Percentiles rank a stretch among this genome's conserved stretches.
phyloP scores from a whole-genome alignment of 495 filamentous ascomycete genomes.

The Apiosordaria backusii region DNA sequence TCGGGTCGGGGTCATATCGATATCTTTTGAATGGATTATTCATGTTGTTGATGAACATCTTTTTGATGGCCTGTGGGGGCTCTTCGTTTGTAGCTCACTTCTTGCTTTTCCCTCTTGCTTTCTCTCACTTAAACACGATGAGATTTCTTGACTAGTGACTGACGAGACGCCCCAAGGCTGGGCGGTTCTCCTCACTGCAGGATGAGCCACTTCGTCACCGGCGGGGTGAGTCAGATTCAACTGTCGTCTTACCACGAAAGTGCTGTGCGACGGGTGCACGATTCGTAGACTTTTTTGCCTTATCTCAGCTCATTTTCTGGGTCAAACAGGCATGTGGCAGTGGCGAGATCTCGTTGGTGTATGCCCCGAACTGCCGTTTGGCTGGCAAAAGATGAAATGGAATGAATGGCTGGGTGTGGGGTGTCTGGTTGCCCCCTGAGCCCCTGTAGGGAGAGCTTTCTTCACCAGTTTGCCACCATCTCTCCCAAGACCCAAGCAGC shows the following conservation, averaged over 20 bases:
- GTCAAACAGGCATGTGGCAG: background rate
- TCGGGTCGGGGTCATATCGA: conserved; percentile 10
- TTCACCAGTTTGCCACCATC: background rate
- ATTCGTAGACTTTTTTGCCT: background rate
- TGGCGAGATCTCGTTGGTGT: background rate
- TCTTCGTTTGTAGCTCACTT: too few species aligned
- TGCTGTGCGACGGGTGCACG: background rate
- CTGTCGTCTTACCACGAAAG: background rate
- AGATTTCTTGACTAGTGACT: background rate
- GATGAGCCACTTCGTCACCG: background rate
- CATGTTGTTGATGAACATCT: background rate
- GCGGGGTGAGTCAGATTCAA: background rate
- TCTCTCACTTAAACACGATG: background rate
- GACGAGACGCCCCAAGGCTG: background rate
- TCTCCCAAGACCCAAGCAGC: background rate
- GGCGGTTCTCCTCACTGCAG: background rate
- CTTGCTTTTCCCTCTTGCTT: background rate
- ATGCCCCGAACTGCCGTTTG: background rate
- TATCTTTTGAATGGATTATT: background rate
- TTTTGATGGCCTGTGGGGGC: background rate
- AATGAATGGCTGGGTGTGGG: background rate
- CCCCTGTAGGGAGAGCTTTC: background rate
- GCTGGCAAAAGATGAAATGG: background rate
- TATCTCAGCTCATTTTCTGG: background rate
- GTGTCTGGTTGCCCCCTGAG: background rate